Base-by-base conservation (phyloP, 371 early-diverging fungal species). In the Coemansia linderi region DNA sequence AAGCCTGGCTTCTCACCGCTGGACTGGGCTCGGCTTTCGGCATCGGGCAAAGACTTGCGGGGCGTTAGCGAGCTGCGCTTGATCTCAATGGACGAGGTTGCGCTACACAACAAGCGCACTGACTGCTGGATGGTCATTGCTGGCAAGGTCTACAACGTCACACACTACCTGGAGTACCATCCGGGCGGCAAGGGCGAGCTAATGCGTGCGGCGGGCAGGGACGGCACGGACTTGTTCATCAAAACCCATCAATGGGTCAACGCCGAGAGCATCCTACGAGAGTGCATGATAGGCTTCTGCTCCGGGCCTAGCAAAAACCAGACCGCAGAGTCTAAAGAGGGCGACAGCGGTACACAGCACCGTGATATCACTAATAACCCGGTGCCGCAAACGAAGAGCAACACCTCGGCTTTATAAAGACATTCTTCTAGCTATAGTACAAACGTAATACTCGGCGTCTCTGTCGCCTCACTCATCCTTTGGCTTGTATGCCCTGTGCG, bases 171-270 rank as follows among this genome's bases (percentile, higher is more conserved):
- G n/a, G 87, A 92, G 56, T 95, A 91, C 74, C 99, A 99, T 81
- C 99, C 99, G 17, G 99, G 99, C 36, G 99, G 99, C 13, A 82
- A 77, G 39, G 88, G 87, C 69, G 92, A 96, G 81, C 75, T 99
- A 50, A 88, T 98, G 94, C 84, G 95, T 8, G 89, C 90, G 31
- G 99, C 96, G 1, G 99, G 99, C 38, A 91, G 89, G 71, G 99
- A 99, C 63, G 95, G 93, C 15, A 96, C 98, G 0, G 88, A 89
- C 73, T 81, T 97, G 59, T 97, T 97, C 68, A 87, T 88, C 86
- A 81, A 90, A 64, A 91, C 91, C 15, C 98, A 97, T 82, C 84
- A 93, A 48, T 97, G 98, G 98, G 96, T 97, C 29, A 97, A 96
- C 75, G 85, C 86, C 24, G 96, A 96, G 39, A 84, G 83, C 54